Percentiles rank a stretch among this genome's conserved stretches.
Conservation (phyloP, 2,329 filamentous ascomycete genomes). For the Aspergillus candidus region DNA sequence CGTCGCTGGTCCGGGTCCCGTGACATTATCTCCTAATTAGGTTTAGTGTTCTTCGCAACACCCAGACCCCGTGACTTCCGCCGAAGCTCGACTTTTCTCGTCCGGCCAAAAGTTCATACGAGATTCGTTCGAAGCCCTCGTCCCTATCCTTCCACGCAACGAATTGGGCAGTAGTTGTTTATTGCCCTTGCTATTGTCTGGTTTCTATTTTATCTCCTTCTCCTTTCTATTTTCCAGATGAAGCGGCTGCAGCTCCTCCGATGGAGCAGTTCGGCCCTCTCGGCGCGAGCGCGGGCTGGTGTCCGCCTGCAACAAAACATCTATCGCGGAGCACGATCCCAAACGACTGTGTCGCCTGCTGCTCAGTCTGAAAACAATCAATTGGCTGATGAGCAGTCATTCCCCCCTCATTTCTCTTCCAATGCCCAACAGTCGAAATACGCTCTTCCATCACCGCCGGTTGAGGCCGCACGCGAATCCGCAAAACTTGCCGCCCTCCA, state of each 20-base stretch:
- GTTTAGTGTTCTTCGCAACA: constrained; percentile 31
- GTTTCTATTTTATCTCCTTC: constrained; percentile 11
- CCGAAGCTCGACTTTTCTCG: constrained; percentile 35
- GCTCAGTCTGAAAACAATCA: constrained; percentile 23
- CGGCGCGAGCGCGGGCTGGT: constrained; percentile 41
- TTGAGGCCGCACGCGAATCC: constrained; percentile 61
- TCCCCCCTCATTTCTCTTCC: constrained; percentile 18
- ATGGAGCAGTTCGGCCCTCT: constrained; percentile 48
- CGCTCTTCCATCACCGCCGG: constrained; percentile 64
- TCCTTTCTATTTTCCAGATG: constrained; percentile 32
- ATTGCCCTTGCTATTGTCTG: constrained; percentile 3
- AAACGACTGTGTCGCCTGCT: constrained; percentile 36
- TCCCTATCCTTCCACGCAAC: constrained; percentile 9
- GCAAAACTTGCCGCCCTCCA: constrained; percentile 90
- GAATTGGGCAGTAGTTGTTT: constrained; percentile 16
- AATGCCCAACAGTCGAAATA: constrained; percentile 30
- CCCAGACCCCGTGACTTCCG: constrained; percentile 33
- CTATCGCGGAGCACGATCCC: constrained; percentile 32
- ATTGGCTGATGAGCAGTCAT: constrained; percentile 20
- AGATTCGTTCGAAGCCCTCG: constrained; percentile 7
- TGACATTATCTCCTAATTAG: constrained; percentile 18
- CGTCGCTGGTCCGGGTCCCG: constrained; percentile 23
- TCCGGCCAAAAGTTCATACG: constrained; percentile 19
- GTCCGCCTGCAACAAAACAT: constrained; percentile 33
- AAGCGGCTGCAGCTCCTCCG: constrained; percentile 47